Evolutionary conservation across 352 stramenopile genomes (phyloP).

Genomic region (Globisporangium nodosum): DNA sequence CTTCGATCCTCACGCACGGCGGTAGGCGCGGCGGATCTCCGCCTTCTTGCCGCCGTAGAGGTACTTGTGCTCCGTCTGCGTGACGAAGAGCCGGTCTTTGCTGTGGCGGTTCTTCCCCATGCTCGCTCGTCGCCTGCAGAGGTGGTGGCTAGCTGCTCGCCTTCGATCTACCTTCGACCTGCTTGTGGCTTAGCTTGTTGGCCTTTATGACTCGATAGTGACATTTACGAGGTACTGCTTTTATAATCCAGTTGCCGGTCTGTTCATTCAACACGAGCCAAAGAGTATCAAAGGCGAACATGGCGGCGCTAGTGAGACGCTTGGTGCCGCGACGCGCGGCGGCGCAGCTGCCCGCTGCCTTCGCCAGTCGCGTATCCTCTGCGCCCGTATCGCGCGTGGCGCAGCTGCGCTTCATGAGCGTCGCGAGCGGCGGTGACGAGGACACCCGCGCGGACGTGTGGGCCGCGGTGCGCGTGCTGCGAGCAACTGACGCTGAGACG

Average conservation of each 20-base stretch:
- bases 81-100: slow-evolving; percentile 88
- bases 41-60: slow-evolving; percentile 92
- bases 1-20: slow-evolving; percentile 30
- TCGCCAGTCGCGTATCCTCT: too few relatives aligned
- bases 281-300: background rate
- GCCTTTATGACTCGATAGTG: too few relatives aligned
- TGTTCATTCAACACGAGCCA: background rate
- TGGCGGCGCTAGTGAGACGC: background rate
- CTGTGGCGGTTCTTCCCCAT: slow-evolving; percentile 92
- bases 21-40: slow-evolving; percentile 70
- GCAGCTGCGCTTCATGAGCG: background rate
- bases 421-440: background rate
- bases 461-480: slow-evolving; percentile 26
- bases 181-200: too few relatives aligned
- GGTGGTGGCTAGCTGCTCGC: too few relatives aligned
- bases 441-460: slow-evolving; percentile 5
- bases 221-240: too few relatives aligned
- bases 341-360: background rate
- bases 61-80: slow-evolving; percentile 89
- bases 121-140: background rate
- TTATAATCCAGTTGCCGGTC: too few relatives aligned
- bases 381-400: too few relatives aligned
- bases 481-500: slow-evolving; percentile 26
- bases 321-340: background rate
- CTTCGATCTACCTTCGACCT: background rate